Base-by-base conservation (phyloP, 331 rosid species). In the Cydonia oblonga region DNA sequence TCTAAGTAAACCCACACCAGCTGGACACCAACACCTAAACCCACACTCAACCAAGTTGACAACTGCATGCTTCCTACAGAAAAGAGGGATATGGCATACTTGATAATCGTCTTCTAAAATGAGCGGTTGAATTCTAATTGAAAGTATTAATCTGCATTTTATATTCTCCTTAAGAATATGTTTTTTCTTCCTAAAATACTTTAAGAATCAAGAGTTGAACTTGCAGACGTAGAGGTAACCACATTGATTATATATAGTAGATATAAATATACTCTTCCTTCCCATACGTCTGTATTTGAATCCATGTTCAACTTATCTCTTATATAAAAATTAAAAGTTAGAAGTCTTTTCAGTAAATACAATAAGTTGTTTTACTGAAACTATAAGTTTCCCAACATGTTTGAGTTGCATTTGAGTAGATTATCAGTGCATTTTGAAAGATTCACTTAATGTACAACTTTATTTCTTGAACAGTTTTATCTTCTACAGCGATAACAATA, bases 1-100 rank as follows among this genome's bases (percentile, higher is more conserved):
- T 86, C 84, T 1, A 84, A 86, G 91, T 40, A 84, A 73, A 77
- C 58, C 60, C 68, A 15, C 44, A 63, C 75, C 81, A 81, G 85
- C 86, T 83, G 83, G 82, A 78, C 42, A 32, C 68, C 68, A 33
- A n/a, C 51, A 32, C 19, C 68, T n/a, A 62, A 61, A 32, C 49
- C 68, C 38, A 7, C 23, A 33, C 6, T n/a, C 40, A 11, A n/a
- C 51, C 3, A 33, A n/a, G 49, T 33, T 64, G 68, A 64, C 28
- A 33, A 49, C 42, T 2, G 42, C 42, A 9, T 4, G 68, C 13
- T 33, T 64, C 28, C 26, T 19, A 64, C 49, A 32, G 2, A n/a
- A 5, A 5, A 32, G 25, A 64, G 10, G 8, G 18, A n/a, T 32
- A 10, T 35, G 1, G 2, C 26, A 44, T n/a, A n/a, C 25, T 64